These are phyloP conservation scores for Ramichloridium luteum DNA, from an alignment of 2,329 filamentous ascomycete genomes.

Conservation along the genomic window DNA sequence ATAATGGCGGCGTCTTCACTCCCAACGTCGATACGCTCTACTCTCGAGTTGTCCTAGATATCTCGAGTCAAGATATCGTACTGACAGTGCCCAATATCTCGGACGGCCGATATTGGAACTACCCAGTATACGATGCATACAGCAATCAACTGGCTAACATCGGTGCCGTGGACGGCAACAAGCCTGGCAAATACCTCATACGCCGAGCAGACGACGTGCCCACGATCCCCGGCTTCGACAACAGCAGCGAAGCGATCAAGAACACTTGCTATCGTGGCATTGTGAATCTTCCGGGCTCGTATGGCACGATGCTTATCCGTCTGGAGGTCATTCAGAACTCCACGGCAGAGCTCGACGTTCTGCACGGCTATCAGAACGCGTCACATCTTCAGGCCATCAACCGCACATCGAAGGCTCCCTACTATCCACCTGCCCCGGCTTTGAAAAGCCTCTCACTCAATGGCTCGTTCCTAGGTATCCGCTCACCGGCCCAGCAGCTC, in stretches of 20 bases:
- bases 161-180: conserved; percentile 4
- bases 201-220: conserved; percentile 5
- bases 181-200: conserved; percentile 9
- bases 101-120: conserved; percentile 5
- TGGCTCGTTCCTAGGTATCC: conserved; percentile 6
- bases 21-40: conserved; percentile 9
- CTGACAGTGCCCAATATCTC: conserved; percentile 7
- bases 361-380: conserved; percentile 8
- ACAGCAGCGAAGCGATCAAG: not conserved
- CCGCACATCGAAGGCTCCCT: not conserved
- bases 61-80: conserved; percentile 3
- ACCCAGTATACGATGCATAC: conserved; percentile 7
- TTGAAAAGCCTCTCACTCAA: conserved; percentile 5
- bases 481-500: conserved; percentile 3
- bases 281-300: conserved; percentile 7
- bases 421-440: not conserved
- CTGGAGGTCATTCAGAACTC: conserved; percentile 7
- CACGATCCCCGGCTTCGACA: not conserved
- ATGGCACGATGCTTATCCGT: conserved; percentile 10
- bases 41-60: conserved; percentile 6
- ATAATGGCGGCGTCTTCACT: conserved; percentile 4
- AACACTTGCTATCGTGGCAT: conserved; percentile 3
- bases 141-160: conserved; percentile 9
- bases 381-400: conserved; percentile 3
- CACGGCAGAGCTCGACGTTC: conserved; percentile 2